Evolutionary conservation across 495 filamentous ascomycete species (phyloP).

Genomic region (Annulohypoxylon bovei): DNA sequence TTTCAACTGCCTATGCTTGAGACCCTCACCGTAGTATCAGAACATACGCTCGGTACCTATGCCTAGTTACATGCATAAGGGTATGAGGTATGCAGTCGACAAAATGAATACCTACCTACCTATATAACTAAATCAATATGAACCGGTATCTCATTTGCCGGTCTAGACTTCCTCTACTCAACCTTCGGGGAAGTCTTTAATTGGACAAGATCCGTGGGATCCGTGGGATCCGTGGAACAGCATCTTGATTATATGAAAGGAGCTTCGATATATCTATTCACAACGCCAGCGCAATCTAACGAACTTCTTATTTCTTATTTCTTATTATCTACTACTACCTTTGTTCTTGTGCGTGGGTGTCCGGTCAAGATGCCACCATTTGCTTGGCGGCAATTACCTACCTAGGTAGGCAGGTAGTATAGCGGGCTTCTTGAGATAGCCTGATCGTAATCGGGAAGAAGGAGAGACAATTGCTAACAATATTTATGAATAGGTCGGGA

Average conservation of each 20-base stretch:
- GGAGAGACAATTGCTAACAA: neutral
- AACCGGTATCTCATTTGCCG: neutral
- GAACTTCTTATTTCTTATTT: neutral
- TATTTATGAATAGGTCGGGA: neutral
- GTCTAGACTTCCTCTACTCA: neutral
- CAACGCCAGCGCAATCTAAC: neutral
- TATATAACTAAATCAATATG: neutral
- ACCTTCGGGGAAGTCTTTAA: neutral
- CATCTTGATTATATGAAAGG: neutral
- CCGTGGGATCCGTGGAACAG: neutral
- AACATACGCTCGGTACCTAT: neutral
- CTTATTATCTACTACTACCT: neutral
- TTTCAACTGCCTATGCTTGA: slow-evolving; percentile 1
- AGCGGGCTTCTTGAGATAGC: neutral
- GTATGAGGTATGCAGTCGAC: neutral
- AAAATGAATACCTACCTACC: neutral
- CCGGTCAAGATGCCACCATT: neutral
- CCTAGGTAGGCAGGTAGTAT: neutral
- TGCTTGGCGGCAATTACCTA: slow-evolving; percentile 27
- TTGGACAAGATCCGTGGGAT: neutral
- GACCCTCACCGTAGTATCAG: neutral
- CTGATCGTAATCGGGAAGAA: neutral
- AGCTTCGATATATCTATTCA: neutral
- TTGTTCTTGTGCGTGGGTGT: neutral
- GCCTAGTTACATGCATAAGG: neutral